These are phyloP conservation scores for Oropetium thomaeum DNA, from an alignment of 176 grass and related monocot species.

Conservation along the genomic window DNA sequence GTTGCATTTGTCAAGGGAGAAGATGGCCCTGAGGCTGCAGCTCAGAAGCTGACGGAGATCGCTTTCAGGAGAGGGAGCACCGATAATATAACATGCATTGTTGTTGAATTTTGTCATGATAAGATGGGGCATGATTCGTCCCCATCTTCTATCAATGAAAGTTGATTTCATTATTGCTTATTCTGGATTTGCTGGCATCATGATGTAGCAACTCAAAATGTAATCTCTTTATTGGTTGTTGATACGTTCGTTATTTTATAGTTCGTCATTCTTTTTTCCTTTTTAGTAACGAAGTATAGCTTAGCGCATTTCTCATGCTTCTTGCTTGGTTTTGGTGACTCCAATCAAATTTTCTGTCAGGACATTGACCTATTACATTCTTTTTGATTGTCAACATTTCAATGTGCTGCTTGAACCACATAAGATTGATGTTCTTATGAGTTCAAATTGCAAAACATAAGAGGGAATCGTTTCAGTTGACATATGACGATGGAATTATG, in stretches of 20 bases:
- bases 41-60: constrained; percentile 64
- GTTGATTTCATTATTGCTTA: constrained; percentile 34
- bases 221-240: constrained; percentile 26
- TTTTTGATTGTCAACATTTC: background rate
- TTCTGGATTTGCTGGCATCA: constrained; percentile 26
- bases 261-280: background rate
- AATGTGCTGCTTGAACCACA: too few relatives aligned
- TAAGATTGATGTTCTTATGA: too few relatives aligned
- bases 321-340: background rate
- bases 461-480: background rate
- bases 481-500: background rate
- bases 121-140: constrained; percentile 37
- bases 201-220: background rate
- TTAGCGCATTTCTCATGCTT: background rate
- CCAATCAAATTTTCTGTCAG: background rate
- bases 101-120: constrained; percentile 67
- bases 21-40: constrained; percentile 64
- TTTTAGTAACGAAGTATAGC: background rate
- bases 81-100: constrained; percentile 84
- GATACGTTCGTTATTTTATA: constrained; percentile 27
- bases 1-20: constrained; percentile 62
- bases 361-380: background rate
- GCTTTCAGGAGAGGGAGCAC: constrained; percentile 61
- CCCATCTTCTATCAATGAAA: constrained; percentile 41
- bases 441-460: background rate